These are phyloP conservation scores for Prunus padus DNA, from an alignment of 306 rosid genomes.

Conservation along the genomic window DNA sequence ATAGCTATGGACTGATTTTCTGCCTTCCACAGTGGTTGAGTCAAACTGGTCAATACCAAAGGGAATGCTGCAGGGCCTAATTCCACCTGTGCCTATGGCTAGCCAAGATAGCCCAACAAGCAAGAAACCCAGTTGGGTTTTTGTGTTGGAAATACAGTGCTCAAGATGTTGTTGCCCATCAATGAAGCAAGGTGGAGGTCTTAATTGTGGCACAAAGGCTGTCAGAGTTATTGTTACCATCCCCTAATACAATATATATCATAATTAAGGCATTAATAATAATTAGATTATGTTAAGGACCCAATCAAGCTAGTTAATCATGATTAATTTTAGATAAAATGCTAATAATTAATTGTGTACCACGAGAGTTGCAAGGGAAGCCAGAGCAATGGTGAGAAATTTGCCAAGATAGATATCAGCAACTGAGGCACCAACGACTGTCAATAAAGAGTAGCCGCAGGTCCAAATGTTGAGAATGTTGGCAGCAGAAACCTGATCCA, in stretches of 20 bases:
- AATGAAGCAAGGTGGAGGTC: slow-evolving; percentile 49
- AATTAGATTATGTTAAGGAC: not conserved
- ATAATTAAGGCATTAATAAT: not conserved
- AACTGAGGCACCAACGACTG: slow-evolving; percentile 41
- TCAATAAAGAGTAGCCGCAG: slow-evolving; percentile 27
- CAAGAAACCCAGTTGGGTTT: slow-evolving; percentile 36
- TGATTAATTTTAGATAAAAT: not conserved
- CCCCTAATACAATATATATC: slow-evolving; percentile 37
- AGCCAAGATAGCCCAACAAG: slow-evolving; percentile 49
- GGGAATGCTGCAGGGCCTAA: slow-evolving; percentile 73
- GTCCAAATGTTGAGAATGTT: slow-evolving; percentile 39
- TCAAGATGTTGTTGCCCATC: not conserved
- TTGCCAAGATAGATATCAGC: slow-evolving; percentile 52
- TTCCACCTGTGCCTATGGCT: slow-evolving; percentile 64
- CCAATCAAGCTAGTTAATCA: not conserved
- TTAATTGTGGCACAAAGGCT: slow-evolving; percentile 48
- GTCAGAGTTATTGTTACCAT: slow-evolving; percentile 54
- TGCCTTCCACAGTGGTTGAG: slow-evolving; percentile 53
- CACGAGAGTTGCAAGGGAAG: slow-evolving; percentile 50
- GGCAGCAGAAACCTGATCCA: slow-evolving; percentile 55
- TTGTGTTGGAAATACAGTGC: slow-evolving; percentile 40
- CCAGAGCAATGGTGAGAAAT: slow-evolving; percentile 32
- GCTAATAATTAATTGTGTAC: slow-evolving; percentile 22
- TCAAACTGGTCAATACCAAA: slow-evolving; percentile 87
- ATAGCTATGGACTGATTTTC: slow-evolving; percentile 60